Evolutionary conservation across 139 green algal genomes (phyloP).

Genomic region (Chlamydomonas sphaeroides): DNA sequence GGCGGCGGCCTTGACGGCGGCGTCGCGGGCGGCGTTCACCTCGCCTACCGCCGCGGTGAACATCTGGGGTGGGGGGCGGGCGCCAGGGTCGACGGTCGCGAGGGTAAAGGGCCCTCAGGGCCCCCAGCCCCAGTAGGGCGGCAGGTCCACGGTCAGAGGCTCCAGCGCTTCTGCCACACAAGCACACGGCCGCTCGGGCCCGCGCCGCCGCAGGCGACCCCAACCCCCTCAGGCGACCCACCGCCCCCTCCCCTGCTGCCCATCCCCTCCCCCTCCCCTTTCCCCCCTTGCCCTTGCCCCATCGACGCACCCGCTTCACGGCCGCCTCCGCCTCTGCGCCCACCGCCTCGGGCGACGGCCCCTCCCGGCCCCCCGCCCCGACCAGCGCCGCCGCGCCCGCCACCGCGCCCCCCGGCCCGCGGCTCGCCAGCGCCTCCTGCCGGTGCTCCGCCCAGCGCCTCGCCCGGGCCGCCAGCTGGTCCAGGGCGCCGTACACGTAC

Average conservation of each 20-base stretch:
- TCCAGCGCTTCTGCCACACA: no score
- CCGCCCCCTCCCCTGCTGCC: no score
- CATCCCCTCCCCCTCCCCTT: no score
- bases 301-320: conserved; percentile 36
- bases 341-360: conserved; percentile 34
- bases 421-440: conserved; percentile 3
- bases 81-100: no score
- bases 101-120: no score
- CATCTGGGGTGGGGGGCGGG: conserved; percentile 44
- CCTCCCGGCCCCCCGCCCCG: conserved; percentile 41
- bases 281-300: not conserved
- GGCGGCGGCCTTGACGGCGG: conserved; percentile 13
- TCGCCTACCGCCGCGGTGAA: conserved; percentile 48
- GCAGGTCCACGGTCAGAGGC: no score
- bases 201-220: no score
- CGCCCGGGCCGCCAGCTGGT: conserved; percentile 72
- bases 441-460: conserved; percentile 60
- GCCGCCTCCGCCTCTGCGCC: conserved; percentile 41
- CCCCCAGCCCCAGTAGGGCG: no score
- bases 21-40: conserved; percentile 3
- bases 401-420: not conserved
- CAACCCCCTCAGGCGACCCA: no score
- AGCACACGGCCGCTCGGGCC: no score
- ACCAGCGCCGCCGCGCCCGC: not conserved
- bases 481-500: conserved; percentile 72